Percentiles rank a stretch among this genome's conserved stretches.
Evolutionary conservation across 768 basidiomycete genomes (phyloP).

Genomic region (Pholiota conissans): DNA sequence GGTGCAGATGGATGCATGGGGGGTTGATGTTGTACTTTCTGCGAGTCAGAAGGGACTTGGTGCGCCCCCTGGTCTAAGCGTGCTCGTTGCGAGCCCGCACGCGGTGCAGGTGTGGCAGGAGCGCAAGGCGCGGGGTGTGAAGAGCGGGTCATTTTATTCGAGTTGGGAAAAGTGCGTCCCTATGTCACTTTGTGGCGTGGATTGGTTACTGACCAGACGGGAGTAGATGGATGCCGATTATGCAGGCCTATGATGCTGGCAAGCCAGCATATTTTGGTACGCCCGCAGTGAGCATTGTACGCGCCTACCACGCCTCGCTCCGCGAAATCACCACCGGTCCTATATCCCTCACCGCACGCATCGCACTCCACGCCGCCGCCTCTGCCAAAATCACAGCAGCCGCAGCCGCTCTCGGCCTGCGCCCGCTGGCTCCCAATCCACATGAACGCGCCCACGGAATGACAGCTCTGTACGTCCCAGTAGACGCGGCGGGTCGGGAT

Average conservation of each 20-base stretch:
- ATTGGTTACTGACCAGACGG: too few relatives aligned
- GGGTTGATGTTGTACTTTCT: constrained; percentile 76
- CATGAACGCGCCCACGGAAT: constrained; percentile 79
- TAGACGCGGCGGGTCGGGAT: constrained; percentile 23
- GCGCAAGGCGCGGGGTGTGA: constrained; percentile 15
- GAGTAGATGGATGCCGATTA: constrained; percentile 83
- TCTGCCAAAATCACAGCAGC: constrained; percentile 64
- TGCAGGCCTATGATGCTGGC: constrained; percentile 80
- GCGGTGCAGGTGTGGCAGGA: constrained; percentile 55
- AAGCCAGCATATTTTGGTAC: constrained; percentile 85
- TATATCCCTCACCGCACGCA: constrained; percentile 68
- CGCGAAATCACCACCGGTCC: constrained; percentile 56
- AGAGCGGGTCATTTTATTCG: constrained; percentile 65
- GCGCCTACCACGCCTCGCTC: constrained; percentile 80
- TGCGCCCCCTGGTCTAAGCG: constrained; percentile 82
- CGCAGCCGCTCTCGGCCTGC: constrained; percentile 64
- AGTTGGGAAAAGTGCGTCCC: constrained; percentile 71
- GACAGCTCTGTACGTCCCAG: constrained; percentile 77
- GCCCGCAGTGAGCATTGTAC: constrained; percentile 84
- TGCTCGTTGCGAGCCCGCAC: constrained; percentile 70
- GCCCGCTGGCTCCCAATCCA: constrained; percentile 56
- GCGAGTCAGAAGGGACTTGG: constrained; percentile 89
- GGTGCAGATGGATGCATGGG: constrained; percentile 87
- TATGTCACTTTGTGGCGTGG: not conserved
- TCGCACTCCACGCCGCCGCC: constrained; percentile 65